Evolutionary conservation across 1,284 basidiomycete species (phyloP), one percentile per base, ranked within the genome.

Genomic region (Schizophyllum amplum): DNA sequence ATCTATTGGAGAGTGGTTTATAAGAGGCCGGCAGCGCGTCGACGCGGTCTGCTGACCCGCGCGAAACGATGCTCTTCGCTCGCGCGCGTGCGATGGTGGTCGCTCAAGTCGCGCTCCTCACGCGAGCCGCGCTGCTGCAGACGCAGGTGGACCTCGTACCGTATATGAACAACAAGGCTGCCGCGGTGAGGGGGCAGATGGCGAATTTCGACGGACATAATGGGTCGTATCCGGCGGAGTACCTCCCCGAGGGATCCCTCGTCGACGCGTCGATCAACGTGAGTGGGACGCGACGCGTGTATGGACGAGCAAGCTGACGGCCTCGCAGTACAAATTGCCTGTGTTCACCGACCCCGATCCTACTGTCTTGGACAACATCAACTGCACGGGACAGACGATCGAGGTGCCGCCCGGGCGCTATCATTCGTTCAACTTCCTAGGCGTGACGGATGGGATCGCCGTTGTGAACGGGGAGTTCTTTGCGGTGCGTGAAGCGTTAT

Each of bases 321-420:
- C 13, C 11, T 13, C 33, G 33, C 33, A 69, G 75, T 78, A 77
- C 56, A 67, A 70, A 33, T 64, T 78, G n/a, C 76, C 75, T 7
- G 46, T 63, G 4, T 55, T 57, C 0, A 77, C 77, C 77, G 74
- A 75, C 22, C 47, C 47, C 4, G 60, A 57, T 6, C 68, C 0
- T 69, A 64, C 54, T 67, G 69, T 4, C 75, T 76, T 56, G 71
- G 77, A 59, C 60, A 76, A 25, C 76, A 78, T 55, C 63, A 76
- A 27, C 54, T 78, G n/a, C 77, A 76, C 57, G 64, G n/a, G 20
- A 57, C 27, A 51, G 24, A 53, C 47, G n/a, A 58, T 57, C 20
- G 2, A 22, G 1, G 22, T 58, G 24, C 54, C 56, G 26, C 47
- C 5, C 11, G 56, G 57, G 15, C 54, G 57, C 50, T 57, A 56